Evolutionary conservation across 208 protist species (phyloP).

Genomic region (Polymyxa betae): DNA sequence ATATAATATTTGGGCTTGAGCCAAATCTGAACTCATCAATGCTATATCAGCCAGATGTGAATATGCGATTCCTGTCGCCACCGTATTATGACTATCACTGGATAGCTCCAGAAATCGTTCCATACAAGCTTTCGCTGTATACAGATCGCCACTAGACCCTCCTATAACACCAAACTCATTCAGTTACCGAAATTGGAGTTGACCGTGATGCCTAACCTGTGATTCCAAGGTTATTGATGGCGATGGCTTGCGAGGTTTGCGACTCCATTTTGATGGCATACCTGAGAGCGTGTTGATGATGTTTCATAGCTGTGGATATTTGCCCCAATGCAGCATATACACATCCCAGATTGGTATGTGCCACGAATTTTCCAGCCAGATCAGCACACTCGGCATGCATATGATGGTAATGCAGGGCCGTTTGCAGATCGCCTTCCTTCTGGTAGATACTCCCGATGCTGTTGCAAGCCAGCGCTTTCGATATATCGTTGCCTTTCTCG

Average conservation of each 20-base stretch:
- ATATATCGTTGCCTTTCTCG: background rate
- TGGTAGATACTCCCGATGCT: conserved; percentile 23
- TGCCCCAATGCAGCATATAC: background rate
- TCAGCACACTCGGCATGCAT: conserved; percentile 57
- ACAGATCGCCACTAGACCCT: conserved; percentile 27
- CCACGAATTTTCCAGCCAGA: conserved; percentile 45
- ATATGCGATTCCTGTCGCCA: conserved; percentile 26
- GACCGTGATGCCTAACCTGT: background rate
- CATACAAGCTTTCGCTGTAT: conserved; percentile 41
- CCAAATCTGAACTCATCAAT: background rate
- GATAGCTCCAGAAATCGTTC: conserved; percentile 52
- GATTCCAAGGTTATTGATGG: conserved; percentile 57
- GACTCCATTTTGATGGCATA: conserved; percentile 48
- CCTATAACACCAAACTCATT: background rate
- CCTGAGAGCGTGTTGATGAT: conserved; percentile 56
- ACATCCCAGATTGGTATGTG: conserved; percentile 58
- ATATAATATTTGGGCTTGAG: background rate
- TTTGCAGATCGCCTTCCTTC: conserved; percentile 22
- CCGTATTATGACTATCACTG: background rate
- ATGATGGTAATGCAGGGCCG: conserved; percentile 55
- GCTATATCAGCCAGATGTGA: conserved; percentile 44
- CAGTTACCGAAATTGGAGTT: background rate
- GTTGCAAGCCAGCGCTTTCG: background rate
- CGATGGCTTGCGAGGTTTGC: conserved; percentile 50
- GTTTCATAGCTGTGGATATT: background rate